Conservation (phyloP, 352 stramenopile species). For the Phytopythium sindhum region DNA sequence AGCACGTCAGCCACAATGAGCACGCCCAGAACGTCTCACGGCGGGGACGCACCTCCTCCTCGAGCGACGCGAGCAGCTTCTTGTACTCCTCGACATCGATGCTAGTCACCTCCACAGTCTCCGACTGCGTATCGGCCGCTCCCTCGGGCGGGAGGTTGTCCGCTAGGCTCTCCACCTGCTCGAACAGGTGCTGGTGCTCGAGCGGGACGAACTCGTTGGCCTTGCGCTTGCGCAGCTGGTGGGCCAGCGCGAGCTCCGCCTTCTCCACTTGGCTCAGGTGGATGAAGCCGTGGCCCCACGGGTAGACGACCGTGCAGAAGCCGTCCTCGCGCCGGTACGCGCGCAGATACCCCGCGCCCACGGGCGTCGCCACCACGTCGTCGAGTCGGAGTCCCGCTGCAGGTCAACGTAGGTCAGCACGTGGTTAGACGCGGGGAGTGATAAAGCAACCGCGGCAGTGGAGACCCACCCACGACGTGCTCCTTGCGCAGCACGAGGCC, state of each 20-base stretch:
- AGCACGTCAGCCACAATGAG: neutral
- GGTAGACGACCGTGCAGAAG: constrained; percentile 69
- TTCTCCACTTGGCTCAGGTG: constrained; percentile 52
- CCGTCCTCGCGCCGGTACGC: constrained; percentile 48
- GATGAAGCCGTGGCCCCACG: constrained; percentile 73
- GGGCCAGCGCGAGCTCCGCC: constrained; percentile 29
- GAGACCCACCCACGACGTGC: constrained; percentile 54
- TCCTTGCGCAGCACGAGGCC: constrained; percentile 67
- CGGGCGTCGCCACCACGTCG: constrained; percentile 61
- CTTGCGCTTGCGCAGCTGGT: constrained; percentile 40
- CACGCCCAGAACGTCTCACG: neutral
- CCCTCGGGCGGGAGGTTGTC: constrained; percentile 34
- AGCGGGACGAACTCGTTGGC: constrained; percentile 52
- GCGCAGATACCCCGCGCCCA: constrained; percentile 58
- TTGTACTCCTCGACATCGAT: constrained; percentile 39
- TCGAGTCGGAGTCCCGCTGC: constrained; percentile 43
- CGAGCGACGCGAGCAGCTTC: constrained; percentile 39
- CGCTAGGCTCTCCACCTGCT: constrained; percentile 59
- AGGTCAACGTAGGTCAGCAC: neutral
- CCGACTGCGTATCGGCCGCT: neutral
- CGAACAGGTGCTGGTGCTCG: constrained; percentile 68
- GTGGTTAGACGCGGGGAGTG: neutral
- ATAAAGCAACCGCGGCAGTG: neutral
- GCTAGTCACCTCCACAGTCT: constrained; percentile 6
- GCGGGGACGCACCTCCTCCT: constrained; percentile 33